Evolutionary conservation across 2,329 filamentous ascomycete species (phyloP).

Genomic region (Onygena corvina): DNA sequence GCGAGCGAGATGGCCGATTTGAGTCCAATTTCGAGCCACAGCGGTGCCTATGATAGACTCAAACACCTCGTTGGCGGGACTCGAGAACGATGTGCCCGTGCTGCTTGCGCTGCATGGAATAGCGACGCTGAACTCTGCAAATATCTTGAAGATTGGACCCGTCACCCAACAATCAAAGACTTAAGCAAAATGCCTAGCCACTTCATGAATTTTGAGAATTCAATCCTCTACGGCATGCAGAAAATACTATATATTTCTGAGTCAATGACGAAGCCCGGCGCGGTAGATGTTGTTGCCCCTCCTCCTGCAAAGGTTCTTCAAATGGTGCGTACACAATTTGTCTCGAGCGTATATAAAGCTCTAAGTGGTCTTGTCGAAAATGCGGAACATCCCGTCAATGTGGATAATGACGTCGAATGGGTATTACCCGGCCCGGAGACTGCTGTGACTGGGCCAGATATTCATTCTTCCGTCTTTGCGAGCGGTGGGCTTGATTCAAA

Average conservation of each 20-base stretch:
- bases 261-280: conserved; percentile 60
- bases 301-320: conserved; percentile 79
- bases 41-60: conserved; percentile 55
- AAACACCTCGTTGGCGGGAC: conserved; percentile 63
- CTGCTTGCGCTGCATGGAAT: conserved; percentile 83
- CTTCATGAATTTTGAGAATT: conserved; percentile 75
- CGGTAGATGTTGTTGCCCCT: conserved; percentile 66
- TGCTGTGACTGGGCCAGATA: conserved; percentile 23
- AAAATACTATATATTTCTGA: conserved; percentile 91
- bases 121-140: conserved; percentile 88
- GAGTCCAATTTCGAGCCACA: conserved; percentile 48
- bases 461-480: conserved; percentile 32
- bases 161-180: conserved; percentile 67
- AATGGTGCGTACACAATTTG: conserved; percentile 83
- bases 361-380: conserved; percentile 95
- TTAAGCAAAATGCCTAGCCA: conserved; percentile 81
- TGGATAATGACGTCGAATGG: conserved; percentile 44
- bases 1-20: conserved; percentile 75
- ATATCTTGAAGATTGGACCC: conserved; percentile 84
- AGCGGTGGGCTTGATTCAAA: conserved; percentile 42
- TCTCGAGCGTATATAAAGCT: conserved; percentile 85
- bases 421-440: conserved; percentile 36
- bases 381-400: conserved; percentile 62
- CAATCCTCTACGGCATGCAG: conserved; percentile 75
- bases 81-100: conserved; percentile 72